phyloP scores from a whole-genome alignment of 108 stramenopile species.

The Discostella stelligeroides region DNA sequence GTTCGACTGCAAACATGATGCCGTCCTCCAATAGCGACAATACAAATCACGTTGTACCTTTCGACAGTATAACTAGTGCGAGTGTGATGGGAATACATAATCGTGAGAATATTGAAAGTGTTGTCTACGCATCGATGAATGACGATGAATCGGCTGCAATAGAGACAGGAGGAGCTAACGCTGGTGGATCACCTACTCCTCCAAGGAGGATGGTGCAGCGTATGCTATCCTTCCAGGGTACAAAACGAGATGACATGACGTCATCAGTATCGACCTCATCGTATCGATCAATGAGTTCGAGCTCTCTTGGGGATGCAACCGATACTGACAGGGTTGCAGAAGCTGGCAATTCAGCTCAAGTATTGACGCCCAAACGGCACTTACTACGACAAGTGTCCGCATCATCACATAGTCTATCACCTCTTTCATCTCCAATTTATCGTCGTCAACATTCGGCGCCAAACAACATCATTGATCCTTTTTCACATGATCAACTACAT shows the following conservation, averaged over 20 bases:
- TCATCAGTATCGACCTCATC: constrained; percentile 24
- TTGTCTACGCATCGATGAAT: constrained; percentile 38
- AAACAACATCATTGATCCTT: constrained; percentile 33
- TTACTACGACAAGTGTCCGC: constrained; percentile 2
- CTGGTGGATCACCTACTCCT: not conserved
- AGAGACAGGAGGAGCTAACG: not conserved
- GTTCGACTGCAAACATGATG: constrained; percentile 16
- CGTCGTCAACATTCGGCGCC: not conserved
- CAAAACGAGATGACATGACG: constrained; percentile 14
- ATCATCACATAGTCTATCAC: not conserved
- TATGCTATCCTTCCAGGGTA: constrained; percentile 45
- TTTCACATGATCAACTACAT: constrained; percentile 47
- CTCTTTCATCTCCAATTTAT: constrained; percentile 4
- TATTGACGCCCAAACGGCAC: constrained; percentile 6
- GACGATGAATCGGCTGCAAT: constrained; percentile 22
- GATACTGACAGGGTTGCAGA: not conserved
- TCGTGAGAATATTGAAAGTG: constrained; percentile 40
- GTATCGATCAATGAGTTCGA: constrained; percentile 15
- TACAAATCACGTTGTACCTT: no score
- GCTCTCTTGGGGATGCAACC: not conserved
- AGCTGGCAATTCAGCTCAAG: not conserved
- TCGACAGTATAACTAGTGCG: no score
- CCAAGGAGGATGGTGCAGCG: constrained; percentile 15
- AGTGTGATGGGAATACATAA: constrained; percentile 16
- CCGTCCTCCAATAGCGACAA: no score